Base-by-base conservation (phyloP, 345 rosid genomes). In the Populus euphratica region DNA sequence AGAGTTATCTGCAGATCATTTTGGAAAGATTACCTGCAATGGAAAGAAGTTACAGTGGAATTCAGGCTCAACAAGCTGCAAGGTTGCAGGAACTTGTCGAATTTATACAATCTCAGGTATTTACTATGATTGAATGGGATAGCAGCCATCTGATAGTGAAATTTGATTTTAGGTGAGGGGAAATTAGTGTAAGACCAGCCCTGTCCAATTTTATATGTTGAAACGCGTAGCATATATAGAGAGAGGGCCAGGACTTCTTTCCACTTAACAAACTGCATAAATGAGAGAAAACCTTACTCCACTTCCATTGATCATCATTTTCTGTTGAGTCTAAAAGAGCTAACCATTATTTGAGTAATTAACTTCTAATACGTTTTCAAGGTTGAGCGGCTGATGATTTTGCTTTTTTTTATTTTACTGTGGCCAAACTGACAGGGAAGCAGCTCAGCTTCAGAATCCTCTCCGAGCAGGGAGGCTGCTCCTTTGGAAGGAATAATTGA, bases 1-100 rank as follows among this genome's bases (percentile, higher is more conserved):
- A 90, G 99, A 94, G 98, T 86, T 91, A 94, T 82, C 92, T 96
- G 70, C 93, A 94, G 88, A 96, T 96, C 83, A 85, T 94, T 80
- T 76, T 92, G 90, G 98, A 94, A 85, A 86, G 89, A 72, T 78
- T 92, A 72, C 97, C 97, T 7, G 85, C 92, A 62, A 75, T 77
- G 31, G 97, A 89, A 82, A 87, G 91, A 83, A 94, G 86, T 81
- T 91, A 92, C 71, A 87, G 82, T 64, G 98, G 97, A 59, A 90
- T 94, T 74, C 97, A 89, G 76, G 68, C 87, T 44, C 96, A 85
- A 43, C 97, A 96, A 85, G 94, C 97, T 72, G 91, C 91, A 47
- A 90, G 89, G 81, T 79, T 96, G 87, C 99, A 89, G 86, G 98
- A 94, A 79, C 94, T 96, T 54, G 95, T 92, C 76, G 96, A 94